Conservation (phyloP, 495 filamentous ascomycete species). For the Aspergillus asperescens region DNA sequence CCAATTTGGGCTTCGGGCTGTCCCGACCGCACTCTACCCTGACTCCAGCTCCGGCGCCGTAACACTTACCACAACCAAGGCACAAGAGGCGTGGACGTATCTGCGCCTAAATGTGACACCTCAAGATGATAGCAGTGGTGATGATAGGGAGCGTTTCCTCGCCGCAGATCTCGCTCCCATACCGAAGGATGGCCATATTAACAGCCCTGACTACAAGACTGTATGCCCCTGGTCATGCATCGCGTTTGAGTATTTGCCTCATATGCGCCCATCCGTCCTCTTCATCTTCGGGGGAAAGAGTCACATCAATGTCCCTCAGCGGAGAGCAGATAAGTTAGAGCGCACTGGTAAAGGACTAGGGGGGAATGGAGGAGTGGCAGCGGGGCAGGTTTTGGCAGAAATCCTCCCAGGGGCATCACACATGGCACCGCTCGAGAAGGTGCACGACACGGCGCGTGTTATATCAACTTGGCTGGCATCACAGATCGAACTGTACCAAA, state of each 20-base stretch:
- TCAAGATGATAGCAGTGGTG: no score
- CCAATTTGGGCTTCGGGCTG: not conserved
- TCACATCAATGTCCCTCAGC: constrained; percentile 40
- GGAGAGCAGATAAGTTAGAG: constrained; percentile 52
- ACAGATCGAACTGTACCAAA: no score
- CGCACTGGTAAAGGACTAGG: constrained; percentile 57
- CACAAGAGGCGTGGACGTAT: not conserved
- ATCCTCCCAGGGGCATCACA: no score
- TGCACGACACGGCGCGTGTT: no score
- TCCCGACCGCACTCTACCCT: no score
- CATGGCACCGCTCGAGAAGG: no score
- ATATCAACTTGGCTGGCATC: no score
- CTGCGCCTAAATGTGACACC: not conserved
- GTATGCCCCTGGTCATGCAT: not conserved
- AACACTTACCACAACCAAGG: not conserved
- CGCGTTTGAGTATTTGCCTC: not conserved
- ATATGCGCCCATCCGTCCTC: constrained; percentile 34
- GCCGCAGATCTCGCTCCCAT: not conserved
- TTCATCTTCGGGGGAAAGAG: constrained; percentile 59
- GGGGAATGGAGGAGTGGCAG: constrained; percentile 69
- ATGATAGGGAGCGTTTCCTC: no score
- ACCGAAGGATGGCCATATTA: not conserved
- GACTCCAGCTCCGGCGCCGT: not conserved
- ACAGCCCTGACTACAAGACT: not conserved
- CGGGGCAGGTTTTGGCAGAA: no score